Conservation (phyloP, 2,329 filamentous ascomycete species). For the Ustulina deusta region DNA sequence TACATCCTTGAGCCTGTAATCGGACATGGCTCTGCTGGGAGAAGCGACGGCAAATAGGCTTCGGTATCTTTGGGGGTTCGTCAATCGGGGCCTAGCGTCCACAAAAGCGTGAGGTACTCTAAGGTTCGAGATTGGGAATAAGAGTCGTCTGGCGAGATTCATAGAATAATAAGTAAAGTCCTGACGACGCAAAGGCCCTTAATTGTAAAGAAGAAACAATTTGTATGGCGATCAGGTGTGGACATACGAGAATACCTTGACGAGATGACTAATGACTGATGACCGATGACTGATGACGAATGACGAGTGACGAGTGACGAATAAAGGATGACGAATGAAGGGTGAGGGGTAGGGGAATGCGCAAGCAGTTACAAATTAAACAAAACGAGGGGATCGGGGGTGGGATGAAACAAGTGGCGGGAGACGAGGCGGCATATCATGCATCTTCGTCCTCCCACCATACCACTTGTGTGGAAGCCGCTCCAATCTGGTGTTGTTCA, state of each 20-base stretch:
- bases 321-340: not conserved
- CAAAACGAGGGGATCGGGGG: not conserved
- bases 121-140: conserved; percentile 33
- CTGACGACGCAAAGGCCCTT: not conserved
- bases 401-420: not conserved
- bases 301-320: not conserved
- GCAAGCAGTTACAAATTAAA: not conserved
- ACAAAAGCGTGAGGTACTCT: conserved; percentile 33
- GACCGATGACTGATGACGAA: not conserved
- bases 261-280: conserved; percentile 2
- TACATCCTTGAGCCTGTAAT: conserved; percentile 81
- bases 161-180: conserved; percentile 38
- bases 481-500: not conserved
- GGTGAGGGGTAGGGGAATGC: conserved; percentile 1
- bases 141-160: conserved; percentile 44
- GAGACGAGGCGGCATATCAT: not conserved
- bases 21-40: conserved; percentile 60
- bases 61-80: conserved; percentile 18
- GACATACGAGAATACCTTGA: not conserved
- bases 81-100: conserved; percentile 24
- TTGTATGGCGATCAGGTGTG: not conserved
- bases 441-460: not conserved
- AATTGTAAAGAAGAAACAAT: not conserved
- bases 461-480: not conserved
- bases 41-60: conserved; percentile 40